These are phyloP conservation scores for Trifolium pratense DNA, from an alignment of 306 rosid genomes.

Conservation along the genomic window DNA sequence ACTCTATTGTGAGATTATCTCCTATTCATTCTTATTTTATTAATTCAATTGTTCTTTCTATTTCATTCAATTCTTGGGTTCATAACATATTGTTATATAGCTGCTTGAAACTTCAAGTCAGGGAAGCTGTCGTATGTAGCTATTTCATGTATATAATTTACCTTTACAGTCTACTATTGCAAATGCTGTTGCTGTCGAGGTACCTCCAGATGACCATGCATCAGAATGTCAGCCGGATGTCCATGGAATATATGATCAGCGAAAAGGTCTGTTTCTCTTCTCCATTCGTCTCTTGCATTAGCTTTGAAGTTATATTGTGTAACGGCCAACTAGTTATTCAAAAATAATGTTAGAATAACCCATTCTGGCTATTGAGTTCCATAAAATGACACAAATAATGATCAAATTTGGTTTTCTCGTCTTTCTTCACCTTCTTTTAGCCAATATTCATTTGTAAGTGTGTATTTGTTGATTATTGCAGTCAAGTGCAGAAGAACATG, in stretches of 20 bases:
- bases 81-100: neutral
- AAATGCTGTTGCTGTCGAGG: slow-evolving; percentile 39
- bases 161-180: slow-evolving; percentile 54
- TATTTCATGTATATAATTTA: slow-evolving; percentile 16
- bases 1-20: too few species aligned
- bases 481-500: too few species aligned
- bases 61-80: too few species aligned
- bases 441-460: slow-evolving; percentile 19
- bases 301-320: slow-evolving; percentile 4
- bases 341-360: neutral
- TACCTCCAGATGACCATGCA: slow-evolving; percentile 45
- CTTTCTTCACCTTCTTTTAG: neutral
- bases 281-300: neutral
- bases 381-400: neutral
- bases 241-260: slow-evolving; percentile 67
- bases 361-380: slow-evolving; percentile 21
- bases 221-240: slow-evolving; percentile 59
- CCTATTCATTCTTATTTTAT: too few species aligned
- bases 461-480: slow-evolving; percentile 4
- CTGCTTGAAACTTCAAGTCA: slow-evolving; percentile 10
- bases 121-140: slow-evolving; percentile 24
- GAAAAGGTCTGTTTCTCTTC: slow-evolving; percentile 56
- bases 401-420: slow-evolving; percentile 7
- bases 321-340: slow-evolving; percentile 5
- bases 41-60: too few species aligned